Percentiles rank a stretch among this genome's conserved stretches.
phyloP scores from a whole-genome alignment of 768 basidiomycete species.

The Megacollybia marginata region DNA sequence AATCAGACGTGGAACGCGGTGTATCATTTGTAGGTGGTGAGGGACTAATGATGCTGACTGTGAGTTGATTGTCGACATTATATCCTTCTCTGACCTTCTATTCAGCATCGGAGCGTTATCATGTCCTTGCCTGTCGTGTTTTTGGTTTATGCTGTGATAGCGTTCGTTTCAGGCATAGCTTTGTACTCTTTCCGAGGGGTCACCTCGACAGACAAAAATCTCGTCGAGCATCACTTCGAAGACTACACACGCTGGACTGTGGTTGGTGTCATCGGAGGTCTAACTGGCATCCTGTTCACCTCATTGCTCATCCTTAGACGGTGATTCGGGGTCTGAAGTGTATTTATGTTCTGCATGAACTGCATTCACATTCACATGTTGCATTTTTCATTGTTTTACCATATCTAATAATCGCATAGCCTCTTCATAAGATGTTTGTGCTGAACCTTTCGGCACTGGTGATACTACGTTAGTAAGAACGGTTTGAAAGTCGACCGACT shows the following conservation, averaged over 20 bases:
- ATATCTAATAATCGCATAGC: too few species aligned
- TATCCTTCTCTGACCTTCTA: conserved; percentile 1
- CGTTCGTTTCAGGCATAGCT: conserved; percentile 57
- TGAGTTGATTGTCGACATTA: conserved; percentile 14
- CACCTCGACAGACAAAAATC: conserved; percentile 27
- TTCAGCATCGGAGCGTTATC: conserved; percentile 52
- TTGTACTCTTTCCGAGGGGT: conserved; percentile 58
- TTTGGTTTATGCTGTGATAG: conserved; percentile 62
- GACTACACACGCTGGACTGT: conserved; percentile 59
- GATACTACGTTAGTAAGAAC: too few species aligned
- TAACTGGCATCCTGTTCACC: conserved; percentile 54
- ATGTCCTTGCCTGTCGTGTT: conserved; percentile 71
- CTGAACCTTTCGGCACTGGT: too few species aligned
- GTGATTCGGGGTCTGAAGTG: not conserved
- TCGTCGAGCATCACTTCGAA: conserved; percentile 37
- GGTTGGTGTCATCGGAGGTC: conserved; percentile 54
- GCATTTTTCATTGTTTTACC: too few species aligned
- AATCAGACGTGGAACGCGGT: conserved; percentile 53
- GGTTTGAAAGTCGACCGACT: too few species aligned
- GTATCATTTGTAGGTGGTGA: conserved; percentile 45
- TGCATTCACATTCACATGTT: too few species aligned
- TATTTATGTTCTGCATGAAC: too few species aligned
- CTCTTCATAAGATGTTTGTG: too few species aligned
- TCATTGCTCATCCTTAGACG: conserved; percentile 31
- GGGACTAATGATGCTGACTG: conserved; percentile 42